Conservation (phyloP, 164 flowering plant species). For the Dillenia turbinata region DNA sequence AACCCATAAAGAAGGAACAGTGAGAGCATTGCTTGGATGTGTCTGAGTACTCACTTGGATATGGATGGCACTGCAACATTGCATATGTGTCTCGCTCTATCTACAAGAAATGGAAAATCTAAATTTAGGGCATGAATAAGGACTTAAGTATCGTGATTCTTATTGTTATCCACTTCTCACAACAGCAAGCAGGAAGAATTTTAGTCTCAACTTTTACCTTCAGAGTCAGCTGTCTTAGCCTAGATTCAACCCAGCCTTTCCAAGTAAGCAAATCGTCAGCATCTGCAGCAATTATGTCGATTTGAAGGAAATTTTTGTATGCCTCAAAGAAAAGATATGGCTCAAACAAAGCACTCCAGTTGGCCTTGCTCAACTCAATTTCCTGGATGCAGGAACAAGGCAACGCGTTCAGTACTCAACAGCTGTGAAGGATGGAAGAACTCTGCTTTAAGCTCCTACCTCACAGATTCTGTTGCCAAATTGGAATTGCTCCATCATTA, state of each 20-base stretch:
- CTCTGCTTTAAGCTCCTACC: slow-evolving; percentile 1
- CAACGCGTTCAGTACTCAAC: neutral
- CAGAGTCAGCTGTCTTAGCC: slow-evolving; percentile 11
- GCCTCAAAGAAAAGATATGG: slow-evolving; percentile 13
- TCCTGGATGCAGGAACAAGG: slow-evolving; percentile 5
- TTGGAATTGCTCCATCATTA: slow-evolving; percentile 17
- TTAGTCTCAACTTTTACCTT: slow-evolving; percentile 5
- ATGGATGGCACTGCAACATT: slow-evolving; percentile 19
- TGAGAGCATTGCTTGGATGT: slow-evolving; percentile 10
- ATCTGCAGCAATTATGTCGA: slow-evolving; percentile 13
- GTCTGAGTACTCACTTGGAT: slow-evolving; percentile 10
- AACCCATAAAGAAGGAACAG: slow-evolving; percentile 15
- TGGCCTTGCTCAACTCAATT: slow-evolving; percentile 10
- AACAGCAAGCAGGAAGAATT: neutral
- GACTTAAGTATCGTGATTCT: neutral
- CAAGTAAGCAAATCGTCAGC: slow-evolving; percentile 12
- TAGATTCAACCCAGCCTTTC: slow-evolving; percentile 20
- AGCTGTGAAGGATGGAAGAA: neutral
- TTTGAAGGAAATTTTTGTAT: slow-evolving; percentile 13
- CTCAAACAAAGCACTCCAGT: slow-evolving; percentile 14
- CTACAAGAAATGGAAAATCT: slow-evolving; percentile 2
- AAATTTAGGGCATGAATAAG: neutral
- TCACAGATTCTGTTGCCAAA: slow-evolving; percentile 13
- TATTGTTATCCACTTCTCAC: neutral
- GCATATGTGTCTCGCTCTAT: slow-evolving; percentile 14